A percentile compares a stretch with the other conserved stretches of the same genome.
Conservation (phyloP, 768 basidiomycete species). For the Kwoniella europaea region DNA sequence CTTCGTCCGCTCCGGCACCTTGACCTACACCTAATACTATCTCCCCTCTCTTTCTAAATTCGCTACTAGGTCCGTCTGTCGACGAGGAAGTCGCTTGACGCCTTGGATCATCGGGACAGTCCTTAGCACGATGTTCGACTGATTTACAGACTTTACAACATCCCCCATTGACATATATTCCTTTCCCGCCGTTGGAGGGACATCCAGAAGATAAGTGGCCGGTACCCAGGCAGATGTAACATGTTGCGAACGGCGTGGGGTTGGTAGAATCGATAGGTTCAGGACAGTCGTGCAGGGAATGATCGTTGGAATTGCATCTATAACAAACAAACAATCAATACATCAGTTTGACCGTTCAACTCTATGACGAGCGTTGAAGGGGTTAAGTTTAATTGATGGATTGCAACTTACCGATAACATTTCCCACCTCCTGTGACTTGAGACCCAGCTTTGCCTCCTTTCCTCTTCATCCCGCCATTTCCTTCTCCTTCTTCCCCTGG, state of each 20-base stretch:
- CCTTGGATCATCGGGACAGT: constrained; percentile 65
- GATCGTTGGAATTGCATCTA: constrained; percentile 81
- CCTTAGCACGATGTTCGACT: constrained; percentile 80
- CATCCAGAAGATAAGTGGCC: constrained; percentile 87
- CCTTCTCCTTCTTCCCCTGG: constrained; percentile 2
- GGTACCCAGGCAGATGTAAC: constrained; percentile 82
- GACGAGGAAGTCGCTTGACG: constrained; percentile 13
- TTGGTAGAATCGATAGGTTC: constrained; percentile 67
- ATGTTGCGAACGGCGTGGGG: constrained; percentile 84
- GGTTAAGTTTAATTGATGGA: not conserved
- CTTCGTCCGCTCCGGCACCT: constrained; percentile 84
- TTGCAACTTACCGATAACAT: constrained; percentile 69
- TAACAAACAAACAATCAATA: not conserved
- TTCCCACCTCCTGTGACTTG: constrained; percentile 63
- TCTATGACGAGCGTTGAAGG: not conserved
- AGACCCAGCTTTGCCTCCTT: constrained; percentile 45
- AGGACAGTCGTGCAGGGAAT: constrained; percentile 78
- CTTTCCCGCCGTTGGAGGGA: constrained; percentile 76
- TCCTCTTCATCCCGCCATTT: constrained; percentile 41
- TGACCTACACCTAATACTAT: constrained; percentile 59
- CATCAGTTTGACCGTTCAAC: not conserved
- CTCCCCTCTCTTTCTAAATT: constrained; percentile 49
- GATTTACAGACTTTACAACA: constrained; percentile 86
- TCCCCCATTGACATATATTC: constrained; percentile 89
- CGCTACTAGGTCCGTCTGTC: constrained; percentile 10